phyloP scores from a whole-genome alignment of 2,329 filamentous ascomycete species.

The Colletotrichum shisoi region DNA sequence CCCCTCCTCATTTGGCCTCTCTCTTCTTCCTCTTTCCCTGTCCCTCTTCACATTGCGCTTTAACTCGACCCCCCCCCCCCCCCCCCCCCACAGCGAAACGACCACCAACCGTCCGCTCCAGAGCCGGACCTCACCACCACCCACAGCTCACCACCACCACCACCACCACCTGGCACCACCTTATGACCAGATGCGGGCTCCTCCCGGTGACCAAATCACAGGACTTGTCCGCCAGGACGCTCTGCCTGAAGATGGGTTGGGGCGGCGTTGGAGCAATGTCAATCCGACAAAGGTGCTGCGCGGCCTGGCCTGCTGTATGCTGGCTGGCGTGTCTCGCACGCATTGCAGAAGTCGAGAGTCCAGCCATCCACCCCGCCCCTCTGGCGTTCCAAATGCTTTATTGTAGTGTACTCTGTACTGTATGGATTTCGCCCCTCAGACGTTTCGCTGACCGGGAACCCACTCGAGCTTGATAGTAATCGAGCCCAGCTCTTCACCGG shows the following conservation, averaged over 20 bases:
- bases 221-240: slow-evolving; percentile 27
- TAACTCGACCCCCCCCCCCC: not conserved
- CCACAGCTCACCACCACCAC: slow-evolving; percentile 7
- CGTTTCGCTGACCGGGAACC: not conserved
- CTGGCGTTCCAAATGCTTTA: slow-evolving; percentile 7
- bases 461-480: not conserved
- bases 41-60: not conserved
- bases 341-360: not conserved
- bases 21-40: slow-evolving; percentile 7
- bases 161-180: slow-evolving; percentile 11
- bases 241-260: slow-evolving; percentile 30
- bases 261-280: slow-evolving; percentile 21
- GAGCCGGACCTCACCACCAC: slow-evolving; percentile 22
- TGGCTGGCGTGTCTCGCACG: slow-evolving; percentile 24
- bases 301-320: slow-evolving; percentile 9
- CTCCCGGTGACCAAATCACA: slow-evolving; percentile 36
- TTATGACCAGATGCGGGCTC: slow-evolving; percentile 32
- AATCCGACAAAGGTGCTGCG: slow-evolving; percentile 16
- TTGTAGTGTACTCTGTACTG: not conserved
- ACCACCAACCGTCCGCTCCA: slow-evolving; percentile 23
- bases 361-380: not conserved
- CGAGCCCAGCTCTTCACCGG: slow-evolving; percentile 8
- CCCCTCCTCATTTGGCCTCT: not conserved
- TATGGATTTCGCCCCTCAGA: not conserved
- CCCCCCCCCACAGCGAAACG: slow-evolving; percentile 8